phyloP scores from a whole-genome alignment of 371 early-diverging fungal genomes.

The Apophysomyces variabilis region DNA sequence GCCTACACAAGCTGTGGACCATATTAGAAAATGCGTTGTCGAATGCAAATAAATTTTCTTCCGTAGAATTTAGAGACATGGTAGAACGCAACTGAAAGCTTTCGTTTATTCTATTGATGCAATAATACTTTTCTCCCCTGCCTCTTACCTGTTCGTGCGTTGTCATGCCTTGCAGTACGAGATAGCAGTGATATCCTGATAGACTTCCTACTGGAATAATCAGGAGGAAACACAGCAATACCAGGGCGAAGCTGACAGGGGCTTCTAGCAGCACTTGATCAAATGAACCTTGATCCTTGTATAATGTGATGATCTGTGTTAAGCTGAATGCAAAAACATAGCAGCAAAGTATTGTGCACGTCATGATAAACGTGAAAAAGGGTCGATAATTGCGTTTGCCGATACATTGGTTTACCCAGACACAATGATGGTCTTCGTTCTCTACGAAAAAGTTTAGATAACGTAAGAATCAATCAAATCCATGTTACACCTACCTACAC shows the following conservation, averaged over 20 bases:
- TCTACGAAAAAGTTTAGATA: slow-evolving; percentile 34
- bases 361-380: slow-evolving; percentile 77
- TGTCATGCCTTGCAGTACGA: slow-evolving; percentile 74
- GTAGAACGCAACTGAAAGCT: slow-evolving; percentile 48
- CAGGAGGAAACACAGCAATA: slow-evolving; percentile 66
- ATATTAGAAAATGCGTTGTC: slow-evolving; percentile 54
- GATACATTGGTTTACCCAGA: slow-evolving; percentile 94
- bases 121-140: not conserved
- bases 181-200: slow-evolving; percentile 75
- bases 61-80: slow-evolving; percentile 50
- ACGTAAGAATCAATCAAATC: not conserved
- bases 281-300: slow-evolving; percentile 30
- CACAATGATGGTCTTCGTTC: slow-evolving; percentile 91
- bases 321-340: slow-evolving; percentile 62
- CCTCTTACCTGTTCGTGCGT: slow-evolving; percentile 84
- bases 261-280: slow-evolving; percentile 29
- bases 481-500: slow-evolving; percentile 67
- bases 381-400: slow-evolving; percentile 90
- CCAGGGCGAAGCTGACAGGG: slow-evolving; percentile 65
- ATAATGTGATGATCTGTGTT: slow-evolving; percentile 60
- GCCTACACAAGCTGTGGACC: slow-evolving; percentile 60
- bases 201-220: slow-evolving; percentile 71
- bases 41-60: slow-evolving; percentile 56
- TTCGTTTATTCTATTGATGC: slow-evolving; percentile 11
- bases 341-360: slow-evolving; percentile 58